These are phyloP conservation scores for Lonicera japonica DNA, from an alignment of 129 eudicot genomes.

Conservation along the genomic window DNA sequence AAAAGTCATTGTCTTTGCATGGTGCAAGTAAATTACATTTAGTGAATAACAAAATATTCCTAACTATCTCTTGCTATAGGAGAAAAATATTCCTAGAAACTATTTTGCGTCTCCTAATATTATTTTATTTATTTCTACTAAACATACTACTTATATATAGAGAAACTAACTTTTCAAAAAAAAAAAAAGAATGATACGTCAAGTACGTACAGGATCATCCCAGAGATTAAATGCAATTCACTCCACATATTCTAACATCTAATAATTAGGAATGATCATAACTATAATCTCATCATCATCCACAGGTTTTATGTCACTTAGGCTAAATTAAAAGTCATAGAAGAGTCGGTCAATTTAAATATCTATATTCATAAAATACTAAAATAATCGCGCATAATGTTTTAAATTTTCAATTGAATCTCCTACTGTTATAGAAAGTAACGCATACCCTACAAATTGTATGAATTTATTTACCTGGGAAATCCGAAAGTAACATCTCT, in stretches of 20 bases:
- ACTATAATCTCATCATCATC: conserved; percentile 90
- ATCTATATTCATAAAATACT: neutral
- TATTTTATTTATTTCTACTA: too few relatives aligned
- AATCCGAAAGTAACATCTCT: conserved; percentile 73
- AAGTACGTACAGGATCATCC: conserved; percentile 78
- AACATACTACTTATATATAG: too few relatives aligned
- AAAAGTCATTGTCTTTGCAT: too few relatives aligned
- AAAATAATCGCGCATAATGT: neutral
- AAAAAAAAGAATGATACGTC: neutral
- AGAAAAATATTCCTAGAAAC: too few relatives aligned
- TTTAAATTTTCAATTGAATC: neutral
- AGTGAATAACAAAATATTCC: too few relatives aligned
- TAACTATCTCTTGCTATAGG: too few relatives aligned
- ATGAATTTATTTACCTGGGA: conserved; percentile 89
- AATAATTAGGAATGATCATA: conserved; percentile 93
- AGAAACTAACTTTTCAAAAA: too few relatives aligned
- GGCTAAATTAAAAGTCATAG: conserved; percentile 33
- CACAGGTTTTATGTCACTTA: conserved; percentile 94
- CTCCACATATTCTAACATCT: conserved; percentile 84
- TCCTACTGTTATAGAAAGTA: too few relatives aligned
- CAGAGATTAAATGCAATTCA: conserved; percentile 61
- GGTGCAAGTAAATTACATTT: too few relatives aligned
- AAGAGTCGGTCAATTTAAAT: neutral
- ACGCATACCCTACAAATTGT: too few relatives aligned
- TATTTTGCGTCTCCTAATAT: too few relatives aligned